Percentiles rank a stretch among this genome's conserved stretches.
phyloP scores from a whole-genome alignment of 352 stramenopile species.

The Phytophthora pinifolia region DNA sequence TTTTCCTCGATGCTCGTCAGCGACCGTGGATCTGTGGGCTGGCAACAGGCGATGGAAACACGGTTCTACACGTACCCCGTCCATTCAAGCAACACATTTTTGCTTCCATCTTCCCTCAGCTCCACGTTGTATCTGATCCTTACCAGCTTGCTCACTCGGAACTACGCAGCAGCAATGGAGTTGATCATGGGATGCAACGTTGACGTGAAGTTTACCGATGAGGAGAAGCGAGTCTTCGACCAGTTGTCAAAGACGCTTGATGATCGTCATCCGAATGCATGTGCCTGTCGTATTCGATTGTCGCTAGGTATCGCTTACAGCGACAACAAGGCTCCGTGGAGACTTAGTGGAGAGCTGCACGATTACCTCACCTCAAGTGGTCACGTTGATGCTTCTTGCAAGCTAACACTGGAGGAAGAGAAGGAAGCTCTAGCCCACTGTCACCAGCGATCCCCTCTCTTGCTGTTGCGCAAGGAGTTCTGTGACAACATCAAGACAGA shows the following conservation, averaged over 20 bases:
- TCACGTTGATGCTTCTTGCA: constrained; percentile 93
- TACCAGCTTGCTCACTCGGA: constrained; percentile 94
- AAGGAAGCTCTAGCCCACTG: constrained; percentile 85
- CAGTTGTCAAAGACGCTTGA: constrained; percentile 94
- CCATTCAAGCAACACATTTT: constrained; percentile 94
- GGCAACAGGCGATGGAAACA: constrained; percentile 90
- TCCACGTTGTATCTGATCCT: constrained; percentile 98
- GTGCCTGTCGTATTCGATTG: constrained; percentile 93
- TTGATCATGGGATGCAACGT: constrained; percentile 96
- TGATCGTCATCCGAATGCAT: constrained; percentile 94
- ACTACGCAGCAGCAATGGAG: constrained; percentile 95
- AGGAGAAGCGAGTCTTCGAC: constrained; percentile 98
- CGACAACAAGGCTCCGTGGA: constrained; percentile 91
- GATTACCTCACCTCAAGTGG: constrained; percentile 90
- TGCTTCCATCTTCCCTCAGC: constrained; percentile 95
- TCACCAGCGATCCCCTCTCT: constrained; percentile 65
- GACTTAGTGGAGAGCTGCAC: constrained; percentile 71
- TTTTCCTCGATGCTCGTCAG: constrained; percentile 81
- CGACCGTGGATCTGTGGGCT: constrained; percentile 74
- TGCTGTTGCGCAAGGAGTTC: constrained; percentile 67
- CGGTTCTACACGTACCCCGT: constrained; percentile 98
- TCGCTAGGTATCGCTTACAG: constrained; percentile 89
- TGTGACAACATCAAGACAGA: constrained; percentile 52
- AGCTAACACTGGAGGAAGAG: constrained; percentile 94
- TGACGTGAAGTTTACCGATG: constrained; percentile 94